Percentiles rank a stretch among this genome's conserved stretches.
Evolutionary conservation across 2,329 filamentous ascomycete species (phyloP).

Genomic region (Penicillium thymicola): DNA sequence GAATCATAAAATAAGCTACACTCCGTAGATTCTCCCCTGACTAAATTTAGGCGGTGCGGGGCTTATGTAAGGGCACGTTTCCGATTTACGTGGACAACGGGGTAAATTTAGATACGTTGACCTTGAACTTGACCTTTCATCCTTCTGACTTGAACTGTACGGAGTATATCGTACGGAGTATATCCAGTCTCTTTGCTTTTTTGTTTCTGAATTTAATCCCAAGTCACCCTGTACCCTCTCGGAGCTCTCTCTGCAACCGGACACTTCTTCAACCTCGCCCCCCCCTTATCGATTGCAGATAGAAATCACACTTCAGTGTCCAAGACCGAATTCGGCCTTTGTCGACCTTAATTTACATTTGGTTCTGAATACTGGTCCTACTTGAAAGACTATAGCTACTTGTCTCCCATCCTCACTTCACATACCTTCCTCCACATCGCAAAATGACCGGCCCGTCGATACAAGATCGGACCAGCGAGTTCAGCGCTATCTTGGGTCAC

Average conservation of each 20-base stretch:
- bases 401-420: not conserved
- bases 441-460: constrained; percentile 65
- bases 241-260: constrained; percentile 16
- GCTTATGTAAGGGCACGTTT: constrained; percentile 4
- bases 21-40: constrained; percentile 7
- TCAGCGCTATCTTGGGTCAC: constrained; percentile 83
- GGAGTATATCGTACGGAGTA: not conserved
- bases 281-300: constrained; percentile 36
- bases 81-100: constrained; percentile 1
- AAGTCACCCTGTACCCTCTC: not conserved
- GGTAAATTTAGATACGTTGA: not conserved
- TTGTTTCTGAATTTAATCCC: not conserved
- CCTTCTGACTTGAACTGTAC: not conserved
- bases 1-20: not conserved
- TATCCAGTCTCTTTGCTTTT: not conserved
- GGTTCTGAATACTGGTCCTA: not conserved
- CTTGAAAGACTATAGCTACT: not conserved
- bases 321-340: constrained; percentile 10
- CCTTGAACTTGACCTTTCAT: not conserved
- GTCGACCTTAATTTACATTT: not conserved
- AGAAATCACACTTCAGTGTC: constrained; percentile 10
- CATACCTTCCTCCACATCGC: not conserved
- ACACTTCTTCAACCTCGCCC: constrained; percentile 25
- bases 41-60: constrained; percentile 4
- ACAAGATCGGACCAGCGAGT: constrained; percentile 95